Evolutionary conservation across 768 basidiomycete species (phyloP), one percentile per base, ranked within the genome.

Genomic region (Artomyces pyxidatus): DNA sequence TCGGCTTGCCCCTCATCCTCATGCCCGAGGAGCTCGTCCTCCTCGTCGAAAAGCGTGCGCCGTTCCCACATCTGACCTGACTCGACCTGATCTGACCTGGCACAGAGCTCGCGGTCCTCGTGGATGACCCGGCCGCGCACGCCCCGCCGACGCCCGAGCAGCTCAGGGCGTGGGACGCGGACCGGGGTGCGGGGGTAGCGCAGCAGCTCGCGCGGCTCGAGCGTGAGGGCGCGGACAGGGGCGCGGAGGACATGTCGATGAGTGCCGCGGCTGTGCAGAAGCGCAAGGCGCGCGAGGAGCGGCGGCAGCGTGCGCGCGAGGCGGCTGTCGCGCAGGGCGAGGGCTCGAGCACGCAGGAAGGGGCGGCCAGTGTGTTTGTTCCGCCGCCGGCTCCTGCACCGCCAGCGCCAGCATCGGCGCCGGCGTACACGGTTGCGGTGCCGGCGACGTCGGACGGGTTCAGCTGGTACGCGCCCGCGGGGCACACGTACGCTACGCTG

Each of bases 1-100:
- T 99, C 28, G 96, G 96, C 6, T 68, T 92, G n/a, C 96, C 96
- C 1, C 71, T 96, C 6, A 70, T 88, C 7, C 71, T 98, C 2
- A 78, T 89, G 67, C 89, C 91, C 0, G 96, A 99, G 65, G 96
- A 98, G 62, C 90, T 84, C 8, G 89, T 88, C 10, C 72, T 94
- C 27, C 80, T 98, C 6, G 78, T 97, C 12, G 76, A 85, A 56
- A 86, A 87, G 52, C 80, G 96, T 91, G 51, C 45, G 74, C 28
- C 10, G 16, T 17, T 28, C 40, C 22, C 40, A 10, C 6, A 4
- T 29, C 25, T 19, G n/a, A n/a, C 26, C 14, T 53, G 51, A 51
- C 45, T 47, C 43, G 11, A 57, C 54, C 46, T 51, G 17, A 32
- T 46, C 50, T 11, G 4, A 12, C 11, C 11, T 23, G 17, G 42